phyloP scores from a whole-genome alignment of 768 basidiomycete species.

The Leccinum subgranulosum region DNA sequence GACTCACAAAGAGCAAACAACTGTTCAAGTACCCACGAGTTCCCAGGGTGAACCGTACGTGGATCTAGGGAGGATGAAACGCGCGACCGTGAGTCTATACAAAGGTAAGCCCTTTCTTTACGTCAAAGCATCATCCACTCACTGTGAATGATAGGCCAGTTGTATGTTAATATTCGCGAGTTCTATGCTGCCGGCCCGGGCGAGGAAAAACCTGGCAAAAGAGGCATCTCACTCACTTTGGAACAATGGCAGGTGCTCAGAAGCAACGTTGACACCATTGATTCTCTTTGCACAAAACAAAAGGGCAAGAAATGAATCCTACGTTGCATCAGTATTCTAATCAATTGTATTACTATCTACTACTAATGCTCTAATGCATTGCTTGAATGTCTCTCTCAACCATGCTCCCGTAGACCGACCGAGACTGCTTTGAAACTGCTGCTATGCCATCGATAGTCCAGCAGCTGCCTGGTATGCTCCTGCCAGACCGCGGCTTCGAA shows the following conservation, averaged over 20 bases:
- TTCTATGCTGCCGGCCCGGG: slow-evolving; percentile 55
- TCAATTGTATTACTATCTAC: slow-evolving; percentile 3
- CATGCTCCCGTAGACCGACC: background rate
- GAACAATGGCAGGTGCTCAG: slow-evolving; percentile 72
- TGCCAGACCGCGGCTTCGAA: slow-evolving; percentile 53
- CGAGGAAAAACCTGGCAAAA: slow-evolving; percentile 75
- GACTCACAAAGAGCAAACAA: slow-evolving; percentile 4
- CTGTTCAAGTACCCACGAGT: slow-evolving; percentile 13
- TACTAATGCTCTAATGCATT: background rate
- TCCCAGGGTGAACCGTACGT: slow-evolving; percentile 45
- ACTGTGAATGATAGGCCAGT: slow-evolving; percentile 35
- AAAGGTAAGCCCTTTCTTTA: slow-evolving; percentile 35
- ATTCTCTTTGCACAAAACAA: slow-evolving; percentile 42
- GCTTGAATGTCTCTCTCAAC: background rate
- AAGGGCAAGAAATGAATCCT: slow-evolving; percentile 15
- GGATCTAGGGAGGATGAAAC: slow-evolving; percentile 70
- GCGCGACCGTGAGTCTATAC: slow-evolving; percentile 53
- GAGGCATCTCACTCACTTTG: slow-evolving; percentile 63
- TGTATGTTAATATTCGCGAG: slow-evolving; percentile 71
- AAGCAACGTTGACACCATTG: slow-evolving; percentile 41
- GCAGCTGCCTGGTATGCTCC: slow-evolving; percentile 73
- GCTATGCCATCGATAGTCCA: slow-evolving; percentile 44
- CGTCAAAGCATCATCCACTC: slow-evolving; percentile 27
- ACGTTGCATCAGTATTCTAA: background rate
- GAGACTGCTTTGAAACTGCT: background rate